Evolutionary conservation across 1,284 basidiomycete species (phyloP).

Genomic region (Sutorius eximius): DNA sequence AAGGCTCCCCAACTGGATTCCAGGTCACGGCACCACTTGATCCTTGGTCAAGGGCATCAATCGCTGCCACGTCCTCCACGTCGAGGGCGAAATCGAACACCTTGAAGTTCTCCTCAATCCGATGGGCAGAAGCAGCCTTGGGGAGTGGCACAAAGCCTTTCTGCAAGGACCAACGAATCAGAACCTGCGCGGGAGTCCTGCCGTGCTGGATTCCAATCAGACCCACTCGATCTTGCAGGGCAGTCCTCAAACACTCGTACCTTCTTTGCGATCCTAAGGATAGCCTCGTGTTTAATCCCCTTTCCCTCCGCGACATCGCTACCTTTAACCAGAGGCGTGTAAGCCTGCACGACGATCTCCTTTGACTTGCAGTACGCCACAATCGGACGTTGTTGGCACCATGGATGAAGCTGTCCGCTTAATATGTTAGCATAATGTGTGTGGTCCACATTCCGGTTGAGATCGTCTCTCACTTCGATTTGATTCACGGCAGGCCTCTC

Average conservation of each 20-base stretch:
- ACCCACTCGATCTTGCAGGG: neutral
- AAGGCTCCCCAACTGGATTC: constrained; percentile 37
- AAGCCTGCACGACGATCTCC: constrained; percentile 52
- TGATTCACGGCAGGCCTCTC: constrained; percentile 54
- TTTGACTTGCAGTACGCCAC: constrained; percentile 49
- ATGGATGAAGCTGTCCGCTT: constrained; percentile 47
- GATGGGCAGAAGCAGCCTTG: constrained; percentile 39
- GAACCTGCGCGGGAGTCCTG: constrained; percentile 57
- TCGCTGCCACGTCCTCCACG: constrained; percentile 36
- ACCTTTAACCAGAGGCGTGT: constrained; percentile 49
- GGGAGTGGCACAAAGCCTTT: constrained; percentile 46
- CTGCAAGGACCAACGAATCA: constrained; percentile 72
- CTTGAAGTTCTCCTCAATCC: constrained; percentile 43
- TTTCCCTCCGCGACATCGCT: constrained; percentile 25
- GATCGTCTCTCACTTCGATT: constrained; percentile 39
- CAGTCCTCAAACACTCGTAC: constrained; percentile 12
- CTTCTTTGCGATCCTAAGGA: constrained; percentile 43
- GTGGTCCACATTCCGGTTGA: neutral
- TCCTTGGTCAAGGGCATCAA: constrained; percentile 41
- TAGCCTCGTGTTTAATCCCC: constrained; percentile 37
- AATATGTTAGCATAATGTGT: neutral
- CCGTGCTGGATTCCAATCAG: constrained; percentile 21
- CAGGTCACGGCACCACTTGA: constrained; percentile 38
- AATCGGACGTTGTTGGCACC: constrained; percentile 53
- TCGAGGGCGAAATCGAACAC: constrained; percentile 43